Base-by-base conservation (phyloP, 1,284 basidiomycete genomes). In the Tylopilus sp. region DNA sequence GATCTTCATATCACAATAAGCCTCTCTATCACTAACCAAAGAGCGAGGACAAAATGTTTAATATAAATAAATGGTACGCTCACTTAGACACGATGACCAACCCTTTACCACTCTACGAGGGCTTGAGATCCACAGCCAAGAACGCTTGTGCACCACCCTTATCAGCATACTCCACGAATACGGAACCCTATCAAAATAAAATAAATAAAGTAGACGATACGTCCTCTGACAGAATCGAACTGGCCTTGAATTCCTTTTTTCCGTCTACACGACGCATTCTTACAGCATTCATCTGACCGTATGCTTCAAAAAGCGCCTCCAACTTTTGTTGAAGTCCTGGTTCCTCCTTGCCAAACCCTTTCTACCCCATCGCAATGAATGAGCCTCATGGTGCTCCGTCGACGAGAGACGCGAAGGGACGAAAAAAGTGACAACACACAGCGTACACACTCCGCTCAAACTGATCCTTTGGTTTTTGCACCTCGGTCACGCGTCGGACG, bases 1-100 rank as follows among this genome's bases (percentile, higher is more conserved):
- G 81, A 97, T 95, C 83, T 99, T 99, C 95, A 97, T 97, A 70
- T 95, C 90, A 75, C 96, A 95, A 80, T 99, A 99, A 10, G 86
- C 95, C 69, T 93, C 91, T 78, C 94, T 95, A 71, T 33, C 4
- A 22, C 8, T 29, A 10, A 39, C 6, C 36, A 24, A 58, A 52
- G 39, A 3, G 33, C 66, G 24, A 65, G n/a, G 32, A 36, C 5
- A 22, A 26, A 52, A 51, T 24, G 19, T n/a, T n/a, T n/a, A n/a
- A 6, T n/a, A 57, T 56, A 22, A 29, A 51, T 55, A 16, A 33
- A 38, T 32, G n/a, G 33, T 13, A 22, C 24, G 79, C 88, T 64
- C 70, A 95, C 93, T 98, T 98, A 73, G 92, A 86, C 96, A 98
- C 98, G 74, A 88, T 89, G 55, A 93, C 75, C 53, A 99, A 86